Evolutionary conservation across 2,329 filamentous ascomycete genomes (phyloP).

Genomic region (Apiospora arundinis): DNA sequence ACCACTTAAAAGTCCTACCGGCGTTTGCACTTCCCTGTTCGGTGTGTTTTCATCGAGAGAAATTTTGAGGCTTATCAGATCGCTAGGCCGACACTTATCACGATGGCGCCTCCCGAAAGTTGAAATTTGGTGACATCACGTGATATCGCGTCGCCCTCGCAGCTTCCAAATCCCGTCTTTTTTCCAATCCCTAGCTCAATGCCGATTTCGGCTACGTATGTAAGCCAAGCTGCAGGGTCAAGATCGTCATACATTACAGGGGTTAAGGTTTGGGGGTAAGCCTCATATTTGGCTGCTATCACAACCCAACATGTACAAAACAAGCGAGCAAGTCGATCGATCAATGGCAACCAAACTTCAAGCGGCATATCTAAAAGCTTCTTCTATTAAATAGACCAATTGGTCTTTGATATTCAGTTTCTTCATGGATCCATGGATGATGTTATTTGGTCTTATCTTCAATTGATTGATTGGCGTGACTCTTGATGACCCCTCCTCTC

Average conservation of each 20-base stretch:
- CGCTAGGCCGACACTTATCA: constrained; percentile 4
- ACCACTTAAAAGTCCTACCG: background rate
- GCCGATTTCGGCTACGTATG: background rate
- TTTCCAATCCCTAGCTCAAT: too few relatives aligned
- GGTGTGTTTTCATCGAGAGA: background rate
- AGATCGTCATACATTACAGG: background rate
- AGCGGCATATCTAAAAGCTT: background rate
- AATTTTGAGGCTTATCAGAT: constrained; percentile 8
- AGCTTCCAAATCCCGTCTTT: background rate
- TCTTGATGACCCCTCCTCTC: too few relatives aligned
- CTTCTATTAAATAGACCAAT: background rate
- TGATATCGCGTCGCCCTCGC: background rate
- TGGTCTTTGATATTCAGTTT: background rate
- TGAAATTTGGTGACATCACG: background rate
- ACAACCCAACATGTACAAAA: constrained; percentile 1
- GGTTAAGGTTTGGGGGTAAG: background rate
- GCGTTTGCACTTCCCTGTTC: constrained; percentile 10
- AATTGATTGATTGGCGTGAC: too few relatives aligned
- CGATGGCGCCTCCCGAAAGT: background rate
- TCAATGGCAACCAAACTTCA: background rate
- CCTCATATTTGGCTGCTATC: constrained; percentile 2
- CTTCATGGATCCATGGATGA: too few relatives aligned
- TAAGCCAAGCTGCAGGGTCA: background rate
- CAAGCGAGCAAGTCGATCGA: background rate
- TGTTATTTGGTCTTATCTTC: background rate